phyloP scores from a whole-genome alignment of 2,329 filamentous ascomycete species.

The Cadophora malorum region DNA sequence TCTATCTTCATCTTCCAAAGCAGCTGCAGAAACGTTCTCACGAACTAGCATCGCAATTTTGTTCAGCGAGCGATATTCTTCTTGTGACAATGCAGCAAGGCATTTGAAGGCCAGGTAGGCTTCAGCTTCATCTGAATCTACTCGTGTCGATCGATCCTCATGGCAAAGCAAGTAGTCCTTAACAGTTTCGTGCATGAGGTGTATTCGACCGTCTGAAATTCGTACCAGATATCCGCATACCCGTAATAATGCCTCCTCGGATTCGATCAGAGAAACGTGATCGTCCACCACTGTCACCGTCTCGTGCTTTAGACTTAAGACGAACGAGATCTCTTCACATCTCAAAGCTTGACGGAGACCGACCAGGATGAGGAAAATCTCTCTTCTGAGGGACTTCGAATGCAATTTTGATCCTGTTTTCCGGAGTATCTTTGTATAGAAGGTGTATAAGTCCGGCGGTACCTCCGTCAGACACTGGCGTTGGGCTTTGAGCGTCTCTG shows the following conservation, averaged over 20 bases:
- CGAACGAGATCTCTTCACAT: slow-evolving; percentile 6
- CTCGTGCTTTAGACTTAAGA: background rate
- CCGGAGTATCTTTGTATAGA: background rate
- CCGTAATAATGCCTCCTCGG: background rate
- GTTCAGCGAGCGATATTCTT: slow-evolving; percentile 7
- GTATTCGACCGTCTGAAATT: background rate
- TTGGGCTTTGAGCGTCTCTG: background rate
- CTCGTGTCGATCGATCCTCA: background rate
- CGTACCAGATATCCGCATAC: background rate
- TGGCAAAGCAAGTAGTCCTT: slow-evolving; percentile 2
- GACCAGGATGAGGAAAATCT: background rate
- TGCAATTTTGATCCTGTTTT: background rate
- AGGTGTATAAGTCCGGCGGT: background rate
- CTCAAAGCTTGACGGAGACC: slow-evolving; percentile 5
- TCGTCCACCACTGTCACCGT: background rate
- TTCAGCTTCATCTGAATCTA: background rate
- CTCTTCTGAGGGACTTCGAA: background rate
- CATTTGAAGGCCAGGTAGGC: slow-evolving; percentile 5
- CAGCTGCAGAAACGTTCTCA: background rate
- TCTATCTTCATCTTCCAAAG: background rate
- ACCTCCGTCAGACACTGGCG: background rate
- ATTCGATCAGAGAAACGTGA: background rate
- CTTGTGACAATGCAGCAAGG: background rate
- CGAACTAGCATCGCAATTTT: slow-evolving; percentile 1
- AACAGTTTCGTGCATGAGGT: background rate